phyloP scores from a whole-genome alignment of 1,284 basidiomycete species.

The Pseudozyma sp. region DNA sequence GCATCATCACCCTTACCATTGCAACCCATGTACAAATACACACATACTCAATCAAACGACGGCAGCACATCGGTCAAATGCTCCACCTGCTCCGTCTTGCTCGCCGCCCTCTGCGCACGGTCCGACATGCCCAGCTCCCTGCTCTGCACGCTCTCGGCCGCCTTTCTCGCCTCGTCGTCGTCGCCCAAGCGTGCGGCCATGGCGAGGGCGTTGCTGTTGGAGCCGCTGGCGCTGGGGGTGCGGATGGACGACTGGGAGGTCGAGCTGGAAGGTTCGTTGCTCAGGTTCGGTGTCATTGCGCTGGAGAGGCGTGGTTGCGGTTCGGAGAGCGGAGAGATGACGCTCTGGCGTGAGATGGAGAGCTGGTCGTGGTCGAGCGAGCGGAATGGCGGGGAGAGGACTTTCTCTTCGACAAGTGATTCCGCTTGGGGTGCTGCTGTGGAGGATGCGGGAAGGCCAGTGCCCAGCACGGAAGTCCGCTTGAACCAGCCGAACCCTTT shows the following conservation, averaged over 20 bases:
- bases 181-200: constrained; percentile 24
- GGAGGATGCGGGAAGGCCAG: not conserved
- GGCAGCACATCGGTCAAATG: constrained; percentile 38
- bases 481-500: constrained; percentile 52
- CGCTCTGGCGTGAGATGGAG: constrained; percentile 34
- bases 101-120: constrained; percentile 41
- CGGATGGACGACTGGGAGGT: constrained; percentile 10
- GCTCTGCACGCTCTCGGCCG: constrained; percentile 18
- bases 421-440: not conserved
- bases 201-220: constrained; percentile 17
- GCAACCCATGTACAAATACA: not conserved
- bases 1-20: not conserved
- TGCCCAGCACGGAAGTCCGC: constrained; percentile 24
- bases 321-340: constrained; percentile 16
- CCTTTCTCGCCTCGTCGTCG: constrained; percentile 18
- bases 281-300: not conserved
- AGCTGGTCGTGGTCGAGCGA: constrained; percentile 54
- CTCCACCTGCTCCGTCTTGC: constrained; percentile 40
- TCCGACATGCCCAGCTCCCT: constrained; percentile 21
- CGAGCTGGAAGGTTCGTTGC: constrained; percentile 7
- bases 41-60: constrained; percentile 27
- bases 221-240: constrained; percentile 6
- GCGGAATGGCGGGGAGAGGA: constrained; percentile 47
- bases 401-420: constrained; percentile 36
- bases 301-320: constrained; percentile 1